Conservation (phyloP, 768 basidiomycete species). For the Sporobolomyces pararoseus region DNA sequence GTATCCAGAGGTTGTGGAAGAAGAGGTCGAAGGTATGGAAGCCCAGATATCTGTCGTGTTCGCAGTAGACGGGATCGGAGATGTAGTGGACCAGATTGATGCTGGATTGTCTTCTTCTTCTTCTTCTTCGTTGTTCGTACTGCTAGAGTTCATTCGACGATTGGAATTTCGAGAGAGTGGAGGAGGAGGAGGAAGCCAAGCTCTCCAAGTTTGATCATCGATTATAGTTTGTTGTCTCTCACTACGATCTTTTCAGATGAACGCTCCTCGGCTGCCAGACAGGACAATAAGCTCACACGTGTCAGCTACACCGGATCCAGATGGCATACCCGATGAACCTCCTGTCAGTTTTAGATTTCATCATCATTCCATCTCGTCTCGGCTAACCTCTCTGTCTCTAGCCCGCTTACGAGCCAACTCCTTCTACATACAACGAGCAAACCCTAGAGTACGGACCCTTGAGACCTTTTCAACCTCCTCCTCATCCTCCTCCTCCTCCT, state of each 20-base stretch:
- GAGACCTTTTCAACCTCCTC: slow-evolving; percentile 23
- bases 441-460: slow-evolving; percentile 30
- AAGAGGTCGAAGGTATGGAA: not conserved
- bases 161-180: not conserved
- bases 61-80: not conserved
- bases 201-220: no score
- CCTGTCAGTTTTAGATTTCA: not conserved
- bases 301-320: slow-evolving; percentile 11
- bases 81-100: slow-evolving; percentile 5
- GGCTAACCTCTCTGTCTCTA: not conserved
- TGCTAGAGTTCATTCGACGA: not conserved
- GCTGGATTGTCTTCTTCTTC: not conserved
- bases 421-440: slow-evolving; percentile 3
- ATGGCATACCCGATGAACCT: slow-evolving; percentile 23
- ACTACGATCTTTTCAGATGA: no score
- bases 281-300: not conserved
- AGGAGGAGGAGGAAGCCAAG: not conserved
- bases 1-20: slow-evolving; percentile 6
- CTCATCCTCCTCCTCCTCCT: not conserved
- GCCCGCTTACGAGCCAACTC: slow-evolving; percentile 32
- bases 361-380: not conserved
- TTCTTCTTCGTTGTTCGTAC: no score
- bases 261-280: not conserved
- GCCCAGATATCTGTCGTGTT: slow-evolving; percentile 27
- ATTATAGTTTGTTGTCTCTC: no score